Evolutionary conservation across 139 green algal genomes (phyloP).

Genomic region (Gonium pectorale): DNA sequence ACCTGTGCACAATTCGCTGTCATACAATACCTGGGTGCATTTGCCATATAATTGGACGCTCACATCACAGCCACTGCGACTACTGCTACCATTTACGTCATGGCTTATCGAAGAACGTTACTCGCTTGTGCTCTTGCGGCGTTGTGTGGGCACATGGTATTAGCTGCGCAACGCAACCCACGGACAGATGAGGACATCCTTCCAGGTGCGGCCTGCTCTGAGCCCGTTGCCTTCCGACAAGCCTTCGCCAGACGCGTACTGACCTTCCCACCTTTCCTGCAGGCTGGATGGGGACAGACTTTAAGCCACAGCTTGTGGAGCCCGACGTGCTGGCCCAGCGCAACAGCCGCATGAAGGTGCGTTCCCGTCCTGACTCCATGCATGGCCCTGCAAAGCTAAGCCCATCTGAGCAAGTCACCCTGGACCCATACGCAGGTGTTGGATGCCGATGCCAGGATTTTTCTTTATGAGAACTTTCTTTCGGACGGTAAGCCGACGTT

Average conservation of each 20-base stretch:
- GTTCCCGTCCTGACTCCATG: neutral
- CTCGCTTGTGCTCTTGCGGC: too few species aligned
- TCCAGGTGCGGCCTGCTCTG: constrained; percentile 15
- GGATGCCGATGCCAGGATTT: constrained; percentile 57
- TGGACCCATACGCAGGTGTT: constrained; percentile 43
- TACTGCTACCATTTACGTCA: too few species aligned
- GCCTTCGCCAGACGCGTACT: neutral
- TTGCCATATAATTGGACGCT: too few species aligned
- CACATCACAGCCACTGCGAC: too few species aligned
- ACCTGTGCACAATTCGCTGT: too few species aligned
- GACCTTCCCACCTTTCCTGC: neutral
- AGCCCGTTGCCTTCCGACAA: neutral
- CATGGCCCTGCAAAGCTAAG: too few species aligned
- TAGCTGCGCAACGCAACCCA: constrained; percentile 20
- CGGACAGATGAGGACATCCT: constrained; percentile 50
- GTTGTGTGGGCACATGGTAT: too few species aligned
- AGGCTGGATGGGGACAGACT: constrained; percentile 36
- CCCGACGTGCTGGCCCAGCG: neutral
- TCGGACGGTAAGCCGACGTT: constrained; percentile 34
- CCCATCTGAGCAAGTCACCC: neutral
- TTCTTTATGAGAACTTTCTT: constrained; percentile 54
- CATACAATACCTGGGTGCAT: too few species aligned
- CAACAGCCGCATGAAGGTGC: constrained; percentile 10
- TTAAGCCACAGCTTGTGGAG: constrained; percentile 12
- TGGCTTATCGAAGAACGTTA: too few species aligned